Conservation (phyloP, 148 eudicot species). For the Diospyros kaki region DNA sequence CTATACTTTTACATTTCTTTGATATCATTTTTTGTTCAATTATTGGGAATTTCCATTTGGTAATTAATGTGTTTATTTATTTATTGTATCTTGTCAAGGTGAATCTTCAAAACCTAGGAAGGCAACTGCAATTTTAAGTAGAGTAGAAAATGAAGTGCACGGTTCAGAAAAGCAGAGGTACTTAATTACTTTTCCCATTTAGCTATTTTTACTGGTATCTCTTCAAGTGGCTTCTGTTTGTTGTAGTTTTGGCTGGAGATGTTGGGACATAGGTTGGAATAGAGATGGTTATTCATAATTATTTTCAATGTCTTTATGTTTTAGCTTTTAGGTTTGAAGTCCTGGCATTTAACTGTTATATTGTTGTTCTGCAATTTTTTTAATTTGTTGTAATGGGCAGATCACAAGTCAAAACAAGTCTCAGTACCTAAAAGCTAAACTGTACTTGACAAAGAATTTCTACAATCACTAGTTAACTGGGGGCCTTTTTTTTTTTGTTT, state of each 20-base stretch:
- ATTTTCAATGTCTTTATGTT: neutral
- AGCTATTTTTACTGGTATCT: slow-evolving; percentile 2
- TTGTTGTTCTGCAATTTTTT: neutral
- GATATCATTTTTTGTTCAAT: neutral
- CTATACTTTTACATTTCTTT: neutral
- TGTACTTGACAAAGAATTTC: neutral
- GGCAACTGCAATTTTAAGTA: slow-evolving; percentile 25
- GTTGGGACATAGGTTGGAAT: neutral
- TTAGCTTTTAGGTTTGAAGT: neutral
- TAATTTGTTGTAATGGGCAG: too few relatives aligned
- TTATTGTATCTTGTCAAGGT: slow-evolving; percentile 14
- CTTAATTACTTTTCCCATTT: neutral
- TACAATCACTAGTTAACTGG: too few relatives aligned
- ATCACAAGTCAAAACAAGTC: too few relatives aligned
- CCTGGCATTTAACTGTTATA: neutral
- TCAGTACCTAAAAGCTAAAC: neutral
- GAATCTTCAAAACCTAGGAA: slow-evolving; percentile 32
- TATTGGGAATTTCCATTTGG: neutral
- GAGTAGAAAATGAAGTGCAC: slow-evolving; percentile 32
- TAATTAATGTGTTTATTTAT: neutral
- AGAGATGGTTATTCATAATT: neutral
- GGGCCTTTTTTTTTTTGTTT: too few relatives aligned
- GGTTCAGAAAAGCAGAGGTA: slow-evolving; percentile 76
- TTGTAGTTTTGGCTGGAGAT: neutral
- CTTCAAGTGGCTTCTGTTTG: slow-evolving; percentile 4